Conservation (phyloP, 352 stramenopile species). For the Globisporangium cederbergense region DNA sequence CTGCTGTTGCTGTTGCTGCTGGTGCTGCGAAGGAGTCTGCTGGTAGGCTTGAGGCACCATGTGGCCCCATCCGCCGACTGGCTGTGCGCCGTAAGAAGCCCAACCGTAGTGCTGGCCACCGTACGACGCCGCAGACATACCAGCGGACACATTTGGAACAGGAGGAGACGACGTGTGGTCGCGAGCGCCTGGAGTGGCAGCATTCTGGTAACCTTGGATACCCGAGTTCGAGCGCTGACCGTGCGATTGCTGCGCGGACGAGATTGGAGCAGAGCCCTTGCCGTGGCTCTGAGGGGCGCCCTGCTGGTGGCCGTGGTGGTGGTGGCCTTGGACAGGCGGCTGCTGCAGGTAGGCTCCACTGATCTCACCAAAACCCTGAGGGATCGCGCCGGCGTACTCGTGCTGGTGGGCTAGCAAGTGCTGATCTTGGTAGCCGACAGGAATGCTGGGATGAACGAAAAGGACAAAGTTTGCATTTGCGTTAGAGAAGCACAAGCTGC, state of each 20-base stretch:
- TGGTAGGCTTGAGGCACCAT: constrained; percentile 86
- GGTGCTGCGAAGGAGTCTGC: constrained; percentile 60
- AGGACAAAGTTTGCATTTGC: background rate
- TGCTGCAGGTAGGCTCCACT: constrained; percentile 75
- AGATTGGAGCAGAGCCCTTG: constrained; percentile 46
- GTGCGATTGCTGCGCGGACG: constrained; percentile 44
- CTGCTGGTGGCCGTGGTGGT: constrained; percentile 61
- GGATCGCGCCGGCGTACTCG: constrained; percentile 70
- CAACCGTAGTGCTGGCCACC: constrained; percentile 77
- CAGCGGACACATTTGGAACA: constrained; percentile 63
- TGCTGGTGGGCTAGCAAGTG: constrained; percentile 77
- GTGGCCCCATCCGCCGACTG: constrained; percentile 73
- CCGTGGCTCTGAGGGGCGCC: constrained; percentile 58
- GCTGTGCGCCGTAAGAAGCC: constrained; percentile 72
- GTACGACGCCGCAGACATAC: constrained; percentile 53
- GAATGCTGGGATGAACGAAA: constrained; percentile 35
- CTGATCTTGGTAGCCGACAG: constrained; percentile 80
- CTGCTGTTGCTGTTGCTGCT: constrained; percentile 46
- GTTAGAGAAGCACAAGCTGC: background rate
- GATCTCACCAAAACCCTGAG: constrained; percentile 84
- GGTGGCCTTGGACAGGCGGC: constrained; percentile 38
- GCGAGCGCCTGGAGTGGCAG: constrained; percentile 23
- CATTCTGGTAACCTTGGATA: constrained; percentile 59
- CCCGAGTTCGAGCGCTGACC: constrained; percentile 51
- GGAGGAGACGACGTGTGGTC: constrained; percentile 68